Conservation (phyloP, 2,329 filamentous ascomycete species). For the Talaromyces albobiverticillius region DNA sequence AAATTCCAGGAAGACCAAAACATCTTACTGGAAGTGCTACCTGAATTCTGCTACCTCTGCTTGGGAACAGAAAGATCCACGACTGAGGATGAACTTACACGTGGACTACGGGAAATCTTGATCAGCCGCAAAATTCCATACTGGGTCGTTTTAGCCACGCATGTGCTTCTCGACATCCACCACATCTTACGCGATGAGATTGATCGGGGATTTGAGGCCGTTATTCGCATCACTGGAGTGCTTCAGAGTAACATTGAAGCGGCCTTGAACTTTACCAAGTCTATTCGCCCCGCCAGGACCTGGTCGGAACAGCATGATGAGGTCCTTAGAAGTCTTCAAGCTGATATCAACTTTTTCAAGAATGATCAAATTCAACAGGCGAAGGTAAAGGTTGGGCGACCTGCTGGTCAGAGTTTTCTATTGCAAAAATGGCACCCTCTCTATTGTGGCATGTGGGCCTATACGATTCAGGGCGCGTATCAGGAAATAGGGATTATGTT, state of each 20-base stretch:
- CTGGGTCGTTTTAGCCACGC: slow-evolving; percentile 39
- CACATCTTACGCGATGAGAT: slow-evolving; percentile 26
- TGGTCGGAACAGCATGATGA: neutral
- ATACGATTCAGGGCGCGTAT: slow-evolving; percentile 29
- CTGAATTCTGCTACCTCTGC: slow-evolving; percentile 26
- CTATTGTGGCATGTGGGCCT: slow-evolving; percentile 38
- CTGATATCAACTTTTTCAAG: slow-evolving; percentile 12
- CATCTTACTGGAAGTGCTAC: slow-evolving; percentile 32
- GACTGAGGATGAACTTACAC: slow-evolving; percentile 38
- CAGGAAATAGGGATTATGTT: slow-evolving; percentile 33
- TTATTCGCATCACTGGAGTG: slow-evolving; percentile 17
- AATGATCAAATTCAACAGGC: slow-evolving; percentile 22
- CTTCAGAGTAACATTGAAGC: slow-evolving; percentile 17
- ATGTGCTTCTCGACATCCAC: slow-evolving; percentile 44
- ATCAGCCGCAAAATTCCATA: slow-evolving; percentile 32
- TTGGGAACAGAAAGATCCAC: slow-evolving; percentile 16
- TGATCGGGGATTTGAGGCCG: slow-evolving; percentile 13
- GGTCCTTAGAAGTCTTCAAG: slow-evolving; percentile 26
- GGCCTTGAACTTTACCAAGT: slow-evolving; percentile 21
- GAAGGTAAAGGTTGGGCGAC: slow-evolving; percentile 7
- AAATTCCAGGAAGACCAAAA: slow-evolving; percentile 37
- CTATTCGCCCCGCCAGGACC: neutral
- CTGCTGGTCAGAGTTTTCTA: slow-evolving; percentile 21
- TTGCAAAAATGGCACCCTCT: slow-evolving; percentile 37
- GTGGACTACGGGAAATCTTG: slow-evolving; percentile 32